Evolutionary conservation across 352 stramenopile species (phyloP).

Genomic region (Blastocystis hominis): DNA sequence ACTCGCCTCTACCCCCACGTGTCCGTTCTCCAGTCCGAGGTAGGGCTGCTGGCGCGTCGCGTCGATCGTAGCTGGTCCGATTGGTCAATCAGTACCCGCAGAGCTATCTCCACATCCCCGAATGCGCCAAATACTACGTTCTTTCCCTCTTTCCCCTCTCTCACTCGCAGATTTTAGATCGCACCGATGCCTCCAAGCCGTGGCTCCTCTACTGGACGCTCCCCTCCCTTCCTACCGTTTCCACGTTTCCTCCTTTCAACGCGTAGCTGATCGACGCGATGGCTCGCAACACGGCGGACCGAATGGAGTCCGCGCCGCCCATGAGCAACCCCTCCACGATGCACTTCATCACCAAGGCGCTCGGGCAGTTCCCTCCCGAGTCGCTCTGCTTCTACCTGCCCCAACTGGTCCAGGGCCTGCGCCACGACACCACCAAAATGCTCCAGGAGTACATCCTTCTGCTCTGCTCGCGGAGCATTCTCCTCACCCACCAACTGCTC

Average conservation of each 20-base stretch:
- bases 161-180: neutral
- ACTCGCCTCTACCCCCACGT: conserved; percentile 1
- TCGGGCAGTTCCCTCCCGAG: conserved; percentile 8
- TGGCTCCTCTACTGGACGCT: conserved; percentile 47
- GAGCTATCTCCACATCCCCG: conserved; percentile 9
- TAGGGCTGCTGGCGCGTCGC: neutral
- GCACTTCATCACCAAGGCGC: neutral
- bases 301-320: neutral
- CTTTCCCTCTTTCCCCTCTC: neutral
- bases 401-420: conserved; percentile 41
- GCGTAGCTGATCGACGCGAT: conserved; percentile 11
- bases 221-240: neutral
- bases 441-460: conserved; percentile 48
- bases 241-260: neutral
- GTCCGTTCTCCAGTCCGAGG: neutral
- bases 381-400: conserved; percentile 51
- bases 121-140: conserved; percentile 1
- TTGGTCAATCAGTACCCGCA: neutral
- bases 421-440: conserved; percentile 4
- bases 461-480: neutral
- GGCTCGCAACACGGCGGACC: conserved; percentile 15
- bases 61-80: neutral
- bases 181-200: neutral
- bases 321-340: neutral
- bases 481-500: conserved; percentile 51